Percentiles rank a stretch among this genome's conserved stretches.
Evolutionary conservation across 352 stramenopile species (phyloP).

Genomic region (Globisporangium lucens): DNA sequence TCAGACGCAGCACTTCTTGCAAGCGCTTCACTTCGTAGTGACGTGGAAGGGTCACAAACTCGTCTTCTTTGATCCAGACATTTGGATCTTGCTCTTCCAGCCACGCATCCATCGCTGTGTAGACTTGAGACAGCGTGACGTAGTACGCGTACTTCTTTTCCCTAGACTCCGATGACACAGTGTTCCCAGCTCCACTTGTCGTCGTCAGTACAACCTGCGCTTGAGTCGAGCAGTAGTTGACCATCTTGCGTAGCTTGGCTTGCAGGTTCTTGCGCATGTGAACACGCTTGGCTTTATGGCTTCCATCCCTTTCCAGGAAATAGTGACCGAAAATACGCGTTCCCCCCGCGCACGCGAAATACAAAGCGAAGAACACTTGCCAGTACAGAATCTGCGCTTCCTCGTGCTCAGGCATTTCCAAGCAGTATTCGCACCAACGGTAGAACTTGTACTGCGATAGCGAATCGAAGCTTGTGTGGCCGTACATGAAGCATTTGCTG

Average conservation of each 20-base stretch:
- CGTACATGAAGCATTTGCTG: slow-evolving; percentile 28
- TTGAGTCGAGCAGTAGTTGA: slow-evolving; percentile 64
- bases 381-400: slow-evolving; percentile 58
- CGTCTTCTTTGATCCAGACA: slow-evolving; percentile 69
- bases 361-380: slow-evolving; percentile 70
- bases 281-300: slow-evolving; percentile 33
- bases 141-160: slow-evolving; percentile 53
- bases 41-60: slow-evolving; percentile 60
- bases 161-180: slow-evolving; percentile 27
- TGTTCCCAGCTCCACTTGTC: slow-evolving; percentile 16
- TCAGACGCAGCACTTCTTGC: slow-evolving; percentile 66
- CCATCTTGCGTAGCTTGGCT: slow-evolving; percentile 46
- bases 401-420: slow-evolving; percentile 53
- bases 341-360: slow-evolving; percentile 54
- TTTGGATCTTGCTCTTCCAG: slow-evolving; percentile 81
- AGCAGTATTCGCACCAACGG: slow-evolving; percentile 62
- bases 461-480: slow-evolving; percentile 56
- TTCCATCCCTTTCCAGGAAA: slow-evolving; percentile 47
- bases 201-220: slow-evolving; percentile 56
- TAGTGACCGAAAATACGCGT: slow-evolving; percentile 57
- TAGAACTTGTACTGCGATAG: slow-evolving; percentile 66
- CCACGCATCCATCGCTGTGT: slow-evolving; percentile 86
- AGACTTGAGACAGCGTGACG: slow-evolving; percentile 59
- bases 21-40: slow-evolving; percentile 75
- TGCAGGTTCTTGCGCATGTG: slow-evolving; percentile 54